Percentiles rank a stretch among this genome's conserved stretches.
These are phyloP conservation scores for Erythrophleum fordii DNA, from an alignment of 306 rosid species.

Conservation along the genomic window DNA sequence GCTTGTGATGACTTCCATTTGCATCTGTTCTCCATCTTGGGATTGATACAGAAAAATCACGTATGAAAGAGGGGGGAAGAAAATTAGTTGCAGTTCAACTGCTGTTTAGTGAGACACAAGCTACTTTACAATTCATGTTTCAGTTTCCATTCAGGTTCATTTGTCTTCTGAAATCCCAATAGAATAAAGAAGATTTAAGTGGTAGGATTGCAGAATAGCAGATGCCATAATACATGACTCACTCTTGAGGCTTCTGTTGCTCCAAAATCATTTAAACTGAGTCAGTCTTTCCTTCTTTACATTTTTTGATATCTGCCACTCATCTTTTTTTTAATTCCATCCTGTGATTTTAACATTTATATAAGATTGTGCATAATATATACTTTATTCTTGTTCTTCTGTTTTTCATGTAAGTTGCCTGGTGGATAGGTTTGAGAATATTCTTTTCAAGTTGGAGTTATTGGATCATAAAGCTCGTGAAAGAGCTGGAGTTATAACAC, in stretches of 20 bases:
- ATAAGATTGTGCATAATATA: constrained; percentile 20
- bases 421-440: constrained; percentile 74
- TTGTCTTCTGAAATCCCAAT: background rate
- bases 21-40: background rate
- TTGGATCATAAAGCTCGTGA: constrained; percentile 96
- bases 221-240: background rate
- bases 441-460: constrained; percentile 90
- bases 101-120: background rate
- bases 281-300: background rate
- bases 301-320: constrained; percentile 15
- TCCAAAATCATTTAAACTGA: background rate
- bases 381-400: constrained; percentile 25
- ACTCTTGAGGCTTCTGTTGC: background rate
- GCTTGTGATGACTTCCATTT: too few species aligned
- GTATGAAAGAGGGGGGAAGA: background rate
- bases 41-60: background rate
- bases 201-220: background rate
- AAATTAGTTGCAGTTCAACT: background rate
- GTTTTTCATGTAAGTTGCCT: constrained; percentile 34
- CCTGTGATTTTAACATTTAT: constrained; percentile 9
- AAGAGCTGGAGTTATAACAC: constrained; percentile 88
- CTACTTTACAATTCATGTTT: background rate
- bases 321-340: constrained; percentile 1
- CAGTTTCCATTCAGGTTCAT: background rate
- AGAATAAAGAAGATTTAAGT: background rate